Evolutionary conservation across 2,329 filamentous ascomycete genomes (phyloP).

Genomic region (Phaeoacremonium minimum): DNA sequence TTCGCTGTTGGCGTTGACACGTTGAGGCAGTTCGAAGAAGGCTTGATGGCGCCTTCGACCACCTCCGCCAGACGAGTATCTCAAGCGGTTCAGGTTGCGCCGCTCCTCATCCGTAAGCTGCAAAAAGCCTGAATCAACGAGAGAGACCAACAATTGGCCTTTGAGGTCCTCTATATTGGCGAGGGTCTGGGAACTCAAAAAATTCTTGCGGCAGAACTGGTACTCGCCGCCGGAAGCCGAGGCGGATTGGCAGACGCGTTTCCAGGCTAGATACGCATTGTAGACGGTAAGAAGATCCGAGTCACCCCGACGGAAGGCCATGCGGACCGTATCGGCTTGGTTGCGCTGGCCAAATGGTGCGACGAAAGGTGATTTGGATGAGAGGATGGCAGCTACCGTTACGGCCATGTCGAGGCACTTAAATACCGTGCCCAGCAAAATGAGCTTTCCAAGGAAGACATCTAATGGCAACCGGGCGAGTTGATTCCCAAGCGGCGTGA

Average conservation of each 20-base stretch:
- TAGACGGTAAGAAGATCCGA: constrained; percentile 91
- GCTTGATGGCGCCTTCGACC: constrained; percentile 57
- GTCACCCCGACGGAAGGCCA: constrained; percentile 77
- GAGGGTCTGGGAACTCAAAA: constrained; percentile 82
- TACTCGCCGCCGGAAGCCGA: constrained; percentile 59
- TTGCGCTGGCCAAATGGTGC: constrained; percentile 78
- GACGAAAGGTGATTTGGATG: constrained; percentile 90
- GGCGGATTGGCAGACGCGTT: constrained; percentile 68
- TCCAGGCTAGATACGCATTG: constrained; percentile 91
- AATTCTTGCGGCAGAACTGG: constrained; percentile 92
- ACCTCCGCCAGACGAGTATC: constrained; percentile 48
- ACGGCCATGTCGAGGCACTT: constrained; percentile 87
- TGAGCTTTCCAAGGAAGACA: constrained; percentile 90
- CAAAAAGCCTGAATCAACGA: constrained; percentile 83
- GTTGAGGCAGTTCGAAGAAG: constrained; percentile 79
- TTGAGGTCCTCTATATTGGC: constrained; percentile 94
- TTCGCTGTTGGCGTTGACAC: constrained; percentile 70
- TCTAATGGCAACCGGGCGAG: constrained; percentile 87
- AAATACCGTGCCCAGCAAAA: constrained; percentile 81
- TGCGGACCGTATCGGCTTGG: constrained; percentile 75
- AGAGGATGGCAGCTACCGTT: constrained; percentile 88
- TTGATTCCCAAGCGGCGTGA: constrained; percentile 83
- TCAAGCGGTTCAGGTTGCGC: constrained; percentile 60
- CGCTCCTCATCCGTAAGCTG: constrained; percentile 71
- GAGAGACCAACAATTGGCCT: constrained; percentile 77